phyloP scores from a whole-genome alignment of 169 alveolate species.

The Ichthyophthirius multifiliis region DNA sequence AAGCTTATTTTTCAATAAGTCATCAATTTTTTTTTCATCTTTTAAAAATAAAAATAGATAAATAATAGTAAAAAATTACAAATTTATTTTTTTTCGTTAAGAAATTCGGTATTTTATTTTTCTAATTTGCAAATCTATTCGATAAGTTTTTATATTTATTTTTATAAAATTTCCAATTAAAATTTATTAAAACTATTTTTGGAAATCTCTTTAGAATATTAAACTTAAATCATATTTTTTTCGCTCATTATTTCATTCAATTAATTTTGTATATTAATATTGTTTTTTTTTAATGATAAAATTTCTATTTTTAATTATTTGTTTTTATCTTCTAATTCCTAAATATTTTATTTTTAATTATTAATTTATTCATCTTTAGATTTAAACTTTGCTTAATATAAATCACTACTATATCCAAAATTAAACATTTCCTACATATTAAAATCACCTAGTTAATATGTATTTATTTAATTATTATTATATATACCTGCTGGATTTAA shows the following conservation, averaged over 20 bases:
- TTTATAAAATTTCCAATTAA: background rate
- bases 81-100: background rate
- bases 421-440: background rate
- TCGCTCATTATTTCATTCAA: background rate
- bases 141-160: conserved; percentile 2
- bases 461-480: background rate
- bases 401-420: background rate
- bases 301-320: background rate
- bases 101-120: background rate
- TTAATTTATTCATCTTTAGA: background rate
- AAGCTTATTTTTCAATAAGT: conserved; percentile 4
- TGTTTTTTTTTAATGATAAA: background rate
- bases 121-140: background rate
- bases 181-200: background rate
- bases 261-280: background rate
- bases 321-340: background rate
- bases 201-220: background rate
- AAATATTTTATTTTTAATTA: background rate
- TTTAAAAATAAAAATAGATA: background rate
- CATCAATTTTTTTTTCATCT: background rate
- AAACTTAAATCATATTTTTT: background rate
- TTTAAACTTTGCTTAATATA: background rate
- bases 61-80: background rate
- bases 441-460: background rate
- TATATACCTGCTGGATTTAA: background rate